Percentiles rank a stretch among this genome's conserved stretches.
These are phyloP conservation scores for Fusarium camptoceras DNA, from an alignment of 2,329 filamentous ascomycete species.

Conservation along the genomic window DNA sequence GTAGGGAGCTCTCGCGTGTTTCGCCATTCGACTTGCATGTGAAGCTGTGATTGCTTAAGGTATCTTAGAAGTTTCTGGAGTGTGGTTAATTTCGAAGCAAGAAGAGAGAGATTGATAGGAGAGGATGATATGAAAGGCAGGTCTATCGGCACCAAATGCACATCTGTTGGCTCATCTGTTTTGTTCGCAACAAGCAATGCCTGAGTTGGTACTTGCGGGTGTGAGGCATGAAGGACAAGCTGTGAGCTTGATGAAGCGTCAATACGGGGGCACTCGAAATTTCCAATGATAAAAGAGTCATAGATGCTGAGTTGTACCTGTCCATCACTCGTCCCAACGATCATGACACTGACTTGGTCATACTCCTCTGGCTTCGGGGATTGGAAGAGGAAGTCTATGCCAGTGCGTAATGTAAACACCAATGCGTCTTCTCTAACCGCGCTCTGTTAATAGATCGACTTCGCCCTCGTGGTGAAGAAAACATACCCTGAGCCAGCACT, in stretches of 20 bases:
- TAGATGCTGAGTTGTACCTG: slow-evolving; percentile 83
- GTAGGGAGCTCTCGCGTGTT: slow-evolving; percentile 82
- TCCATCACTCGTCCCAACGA: slow-evolving; percentile 78
- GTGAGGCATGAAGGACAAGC: slow-evolving; percentile 73
- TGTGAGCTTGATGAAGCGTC: slow-evolving; percentile 44
- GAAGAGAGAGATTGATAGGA: slow-evolving; percentile 82
- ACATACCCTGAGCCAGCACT: slow-evolving; percentile 71
- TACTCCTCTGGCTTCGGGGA: slow-evolving; percentile 71
- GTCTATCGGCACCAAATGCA: slow-evolving; percentile 78
- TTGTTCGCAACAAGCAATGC: slow-evolving; percentile 69
- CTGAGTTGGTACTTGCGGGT: slow-evolving; percentile 81
- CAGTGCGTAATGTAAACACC: slow-evolving; percentile 76
- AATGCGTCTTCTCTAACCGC: slow-evolving; percentile 61
- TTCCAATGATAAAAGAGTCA: slow-evolving; percentile 84
- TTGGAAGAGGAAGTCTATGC: slow-evolving; percentile 77
- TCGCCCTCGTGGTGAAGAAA: neutral
- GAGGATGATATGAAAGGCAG: slow-evolving; percentile 84
- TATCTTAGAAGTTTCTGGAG: slow-evolving; percentile 90
- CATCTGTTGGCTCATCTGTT: slow-evolving; percentile 47
- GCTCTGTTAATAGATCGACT: slow-evolving; percentile 17
- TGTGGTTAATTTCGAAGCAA: slow-evolving; percentile 88
- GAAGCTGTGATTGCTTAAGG: slow-evolving; percentile 80
- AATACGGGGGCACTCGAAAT: slow-evolving; percentile 64
- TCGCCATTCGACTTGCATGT: slow-evolving; percentile 86
- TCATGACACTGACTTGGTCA: slow-evolving; percentile 82